These are phyloP conservation scores for Plasmodium sp. DNA, from an alignment of 169 alveolate species.

Conservation along the genomic window DNA sequence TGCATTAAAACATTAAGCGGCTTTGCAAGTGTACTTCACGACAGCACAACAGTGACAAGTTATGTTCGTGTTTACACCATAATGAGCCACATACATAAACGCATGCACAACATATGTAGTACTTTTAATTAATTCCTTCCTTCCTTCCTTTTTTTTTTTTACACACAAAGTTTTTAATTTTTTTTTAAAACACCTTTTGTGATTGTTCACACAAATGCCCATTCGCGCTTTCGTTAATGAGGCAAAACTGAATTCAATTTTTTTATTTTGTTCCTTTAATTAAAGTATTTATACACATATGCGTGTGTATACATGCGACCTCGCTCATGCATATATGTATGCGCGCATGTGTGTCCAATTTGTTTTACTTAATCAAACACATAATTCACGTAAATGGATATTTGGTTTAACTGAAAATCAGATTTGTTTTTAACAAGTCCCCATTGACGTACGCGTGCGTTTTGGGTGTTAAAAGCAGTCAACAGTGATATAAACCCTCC, in stretches of 20 bases:
- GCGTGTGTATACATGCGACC: not conserved
- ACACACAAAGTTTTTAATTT: not conserved
- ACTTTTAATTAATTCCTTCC: not conserved
- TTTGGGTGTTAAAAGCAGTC: constrained; percentile 5
- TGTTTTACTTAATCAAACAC: constrained; percentile 6
- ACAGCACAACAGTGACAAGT: not conserved
- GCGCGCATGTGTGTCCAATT: not conserved
- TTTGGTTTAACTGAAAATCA: constrained; percentile 21
- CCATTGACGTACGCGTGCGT: constrained; percentile 1
- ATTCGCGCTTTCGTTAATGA: not conserved
- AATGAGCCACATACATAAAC: not conserved
- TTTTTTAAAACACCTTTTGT: not conserved
- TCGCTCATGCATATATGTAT: not conserved
- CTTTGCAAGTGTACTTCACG: not conserved
- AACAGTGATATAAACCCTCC: constrained; percentile 7
- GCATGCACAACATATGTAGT: not conserved
- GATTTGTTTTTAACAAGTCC: constrained; percentile 17
- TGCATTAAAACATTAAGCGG: not conserved
- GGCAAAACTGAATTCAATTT: not conserved
- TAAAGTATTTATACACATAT: not conserved
- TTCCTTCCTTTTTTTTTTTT: not conserved
- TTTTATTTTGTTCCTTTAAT: not conserved
- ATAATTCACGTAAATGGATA: not conserved
- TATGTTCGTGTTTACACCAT: not conserved
- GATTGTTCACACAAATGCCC: not conserved